These are phyloP conservation scores for Xeromyces bisporus DNA, from an alignment of 495 filamentous ascomycete genomes.

Conservation along the genomic window DNA sequence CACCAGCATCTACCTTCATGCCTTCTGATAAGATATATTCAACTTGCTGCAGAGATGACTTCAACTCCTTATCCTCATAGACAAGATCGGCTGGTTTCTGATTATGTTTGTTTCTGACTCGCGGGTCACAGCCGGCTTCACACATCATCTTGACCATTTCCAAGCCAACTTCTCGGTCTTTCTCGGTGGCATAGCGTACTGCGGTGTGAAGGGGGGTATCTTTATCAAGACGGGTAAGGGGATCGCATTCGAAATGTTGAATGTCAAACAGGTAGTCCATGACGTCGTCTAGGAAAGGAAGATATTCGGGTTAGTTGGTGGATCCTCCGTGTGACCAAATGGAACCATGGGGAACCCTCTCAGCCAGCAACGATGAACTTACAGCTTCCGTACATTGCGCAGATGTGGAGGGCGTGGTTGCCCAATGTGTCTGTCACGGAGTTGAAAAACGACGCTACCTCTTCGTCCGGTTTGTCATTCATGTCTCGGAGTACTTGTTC, in stretches of 20 bases:
- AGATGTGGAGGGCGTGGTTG: slow-evolving; percentile 76
- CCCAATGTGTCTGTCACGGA: slow-evolving; percentile 67
- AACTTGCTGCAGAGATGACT: slow-evolving; percentile 50
- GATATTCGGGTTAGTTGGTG: background rate
- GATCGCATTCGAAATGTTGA: slow-evolving; percentile 87
- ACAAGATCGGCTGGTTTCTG: slow-evolving; percentile 28
- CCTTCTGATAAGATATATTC: slow-evolving; percentile 48
- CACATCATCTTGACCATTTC: slow-evolving; percentile 76
- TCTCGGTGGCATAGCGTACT: slow-evolving; percentile 65
- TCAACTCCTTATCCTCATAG: slow-evolving; percentile 46
- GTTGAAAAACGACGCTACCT: slow-evolving; percentile 62
- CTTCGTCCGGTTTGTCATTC: slow-evolving; percentile 29
- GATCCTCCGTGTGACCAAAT: no score
- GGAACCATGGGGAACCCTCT: background rate
- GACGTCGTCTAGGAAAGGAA: slow-evolving; percentile 47
- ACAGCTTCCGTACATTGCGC: slow-evolving; percentile 75
- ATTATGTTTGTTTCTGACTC: slow-evolving; percentile 29
- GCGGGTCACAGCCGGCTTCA: slow-evolving; percentile 74
- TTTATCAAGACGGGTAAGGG: slow-evolving; percentile 56
- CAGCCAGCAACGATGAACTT: slow-evolving; percentile 16
- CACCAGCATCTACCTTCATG: slow-evolving; percentile 15
- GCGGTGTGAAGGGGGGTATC: slow-evolving; percentile 87
- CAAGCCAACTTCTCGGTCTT: slow-evolving; percentile 44
- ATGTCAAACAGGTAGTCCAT: slow-evolving; percentile 90
- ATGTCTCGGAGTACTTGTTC: slow-evolving; percentile 33